Percentiles rank a stretch among this genome's conserved stretches.
These are phyloP conservation scores for Passiflora organensis DNA, from an alignment of 345 rosid species.

Conservation along the genomic window DNA sequence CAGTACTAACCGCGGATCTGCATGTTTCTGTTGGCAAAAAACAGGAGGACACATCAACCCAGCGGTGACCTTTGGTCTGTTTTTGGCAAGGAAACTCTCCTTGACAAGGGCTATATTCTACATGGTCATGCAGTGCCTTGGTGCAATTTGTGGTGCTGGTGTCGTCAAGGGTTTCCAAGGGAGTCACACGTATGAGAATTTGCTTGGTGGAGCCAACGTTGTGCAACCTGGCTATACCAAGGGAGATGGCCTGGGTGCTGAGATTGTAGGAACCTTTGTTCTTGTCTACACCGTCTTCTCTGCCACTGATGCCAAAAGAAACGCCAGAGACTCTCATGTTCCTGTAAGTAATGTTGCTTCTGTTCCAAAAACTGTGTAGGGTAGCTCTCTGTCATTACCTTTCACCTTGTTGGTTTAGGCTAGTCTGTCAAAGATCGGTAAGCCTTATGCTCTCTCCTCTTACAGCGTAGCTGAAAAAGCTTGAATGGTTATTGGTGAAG, in stretches of 20 bases:
- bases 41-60: constrained; percentile 30
- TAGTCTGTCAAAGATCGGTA: too few relatives aligned
- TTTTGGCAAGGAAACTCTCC: constrained; percentile 23
- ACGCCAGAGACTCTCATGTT: constrained; percentile 28
- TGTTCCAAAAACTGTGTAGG: not conserved
- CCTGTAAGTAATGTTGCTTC: constrained; percentile 17
- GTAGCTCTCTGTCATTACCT: too few relatives aligned
- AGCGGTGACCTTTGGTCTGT: constrained; percentile 24
- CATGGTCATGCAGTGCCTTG: constrained; percentile 27
- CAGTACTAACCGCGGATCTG: constrained; percentile 10
- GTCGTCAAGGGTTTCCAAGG: constrained; percentile 26
- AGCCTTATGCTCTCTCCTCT: too few relatives aligned
- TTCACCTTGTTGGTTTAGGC: too few relatives aligned
- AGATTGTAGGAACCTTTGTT: constrained; percentile 25
- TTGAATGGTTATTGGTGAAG: too few relatives aligned
- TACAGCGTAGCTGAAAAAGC: too few relatives aligned
- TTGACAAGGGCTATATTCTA: constrained; percentile 24
- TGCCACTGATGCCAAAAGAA: constrained; percentile 28
- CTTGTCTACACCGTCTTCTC: constrained; percentile 27
- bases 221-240: constrained; percentile 21
- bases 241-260: constrained; percentile 29
- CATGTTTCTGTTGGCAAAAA: not conserved
- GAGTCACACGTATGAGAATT: not conserved
- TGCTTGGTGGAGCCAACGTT: constrained; percentile 24
- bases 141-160: constrained; percentile 31